These are phyloP conservation scores for Phialocephala subalpina DNA, from an alignment of 2,329 filamentous ascomycete genomes.

Conservation along the genomic window DNA sequence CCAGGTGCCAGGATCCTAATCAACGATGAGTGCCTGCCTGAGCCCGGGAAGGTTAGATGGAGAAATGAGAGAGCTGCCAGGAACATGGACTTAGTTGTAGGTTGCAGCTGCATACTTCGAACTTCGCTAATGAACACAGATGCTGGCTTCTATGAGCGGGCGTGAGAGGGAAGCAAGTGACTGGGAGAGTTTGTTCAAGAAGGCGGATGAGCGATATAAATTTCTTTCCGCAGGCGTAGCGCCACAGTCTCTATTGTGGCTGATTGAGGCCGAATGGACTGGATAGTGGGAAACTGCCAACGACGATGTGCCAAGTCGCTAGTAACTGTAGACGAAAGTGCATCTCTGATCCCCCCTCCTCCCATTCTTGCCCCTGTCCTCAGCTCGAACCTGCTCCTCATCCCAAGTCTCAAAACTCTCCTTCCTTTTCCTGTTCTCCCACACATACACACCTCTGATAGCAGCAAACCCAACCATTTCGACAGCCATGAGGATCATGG, in stretches of 20 bases:
- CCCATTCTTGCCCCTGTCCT: no score
- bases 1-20: conserved; percentile 48
- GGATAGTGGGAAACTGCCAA: background rate
- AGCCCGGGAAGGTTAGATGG: conserved; percentile 24
- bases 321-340: no score
- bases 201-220: conserved; percentile 19
- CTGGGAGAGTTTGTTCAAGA: conserved; percentile 19
- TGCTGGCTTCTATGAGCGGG: conserved; percentile 19
- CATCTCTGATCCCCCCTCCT: no score
- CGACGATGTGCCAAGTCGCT: no score
- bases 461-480: no score
- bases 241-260: conserved; percentile 11
- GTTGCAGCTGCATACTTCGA: background rate
- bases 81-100: conserved; percentile 9
- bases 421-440: no score
- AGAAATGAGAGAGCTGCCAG: conserved; percentile 49
- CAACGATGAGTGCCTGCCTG: conserved; percentile 43
- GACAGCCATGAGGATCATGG: no score
- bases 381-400: no score
- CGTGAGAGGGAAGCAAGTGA: conserved; percentile 18
- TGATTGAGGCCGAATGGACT: conserved; percentile 19
- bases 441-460: no score
- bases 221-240: conserved; percentile 9
- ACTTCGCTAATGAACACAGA: background rate
- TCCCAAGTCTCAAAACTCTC: no score